Percentiles rank a stretch among this genome's conserved stretches.
Conservation (phyloP, 306 rosid genomes). For the Parietaria judaica region DNA sequence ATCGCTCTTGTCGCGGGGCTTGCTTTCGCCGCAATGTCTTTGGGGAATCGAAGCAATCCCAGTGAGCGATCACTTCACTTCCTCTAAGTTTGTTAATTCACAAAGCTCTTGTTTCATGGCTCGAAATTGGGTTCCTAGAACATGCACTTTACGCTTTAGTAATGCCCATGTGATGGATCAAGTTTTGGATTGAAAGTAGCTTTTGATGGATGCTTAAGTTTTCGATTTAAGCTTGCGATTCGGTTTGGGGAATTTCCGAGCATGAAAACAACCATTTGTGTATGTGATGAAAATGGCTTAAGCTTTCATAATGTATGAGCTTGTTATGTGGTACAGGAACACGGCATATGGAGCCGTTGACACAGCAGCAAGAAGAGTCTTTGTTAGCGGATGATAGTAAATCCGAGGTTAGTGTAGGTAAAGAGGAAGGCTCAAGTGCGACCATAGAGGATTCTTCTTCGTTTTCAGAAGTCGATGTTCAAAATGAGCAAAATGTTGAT, state of each 20-base stretch:
- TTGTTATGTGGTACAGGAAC: constrained; percentile 30
- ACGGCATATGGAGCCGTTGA: constrained; percentile 63
- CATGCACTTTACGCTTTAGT: too few relatives aligned
- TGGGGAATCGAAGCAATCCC: constrained; percentile 39
- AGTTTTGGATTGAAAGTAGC: too few relatives aligned
- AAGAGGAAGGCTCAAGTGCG: constrained; percentile 14
- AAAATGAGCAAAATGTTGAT: constrained; percentile 32
- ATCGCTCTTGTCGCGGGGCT: constrained; percentile 62
- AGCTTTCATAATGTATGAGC: constrained; percentile 11
- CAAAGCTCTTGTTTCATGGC: too few relatives aligned
- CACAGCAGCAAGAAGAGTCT: constrained; percentile 48
- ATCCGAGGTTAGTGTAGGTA: constrained; percentile 25
- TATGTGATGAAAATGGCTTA: constrained; percentile 13
- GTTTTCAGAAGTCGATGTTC: constrained; percentile 42
- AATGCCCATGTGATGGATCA: too few relatives aligned
- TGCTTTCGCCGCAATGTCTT: constrained; percentile 56
- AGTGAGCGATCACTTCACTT: constrained; percentile 35
- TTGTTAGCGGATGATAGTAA: constrained; percentile 46
- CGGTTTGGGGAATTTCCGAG: too few relatives aligned
- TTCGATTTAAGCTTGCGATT: too few relatives aligned
- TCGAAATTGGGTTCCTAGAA: too few relatives aligned
- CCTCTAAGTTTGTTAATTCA: too few relatives aligned
- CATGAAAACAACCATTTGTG: background rate
- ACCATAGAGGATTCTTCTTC: constrained; percentile 46
- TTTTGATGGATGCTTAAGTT: too few relatives aligned